A percentile compares a stretch with the other conserved stretches of the same genome.
These are phyloP conservation scores for Auricularia sp. DNA, from an alignment of 768 basidiomycete species.

Conservation along the genomic window DNA sequence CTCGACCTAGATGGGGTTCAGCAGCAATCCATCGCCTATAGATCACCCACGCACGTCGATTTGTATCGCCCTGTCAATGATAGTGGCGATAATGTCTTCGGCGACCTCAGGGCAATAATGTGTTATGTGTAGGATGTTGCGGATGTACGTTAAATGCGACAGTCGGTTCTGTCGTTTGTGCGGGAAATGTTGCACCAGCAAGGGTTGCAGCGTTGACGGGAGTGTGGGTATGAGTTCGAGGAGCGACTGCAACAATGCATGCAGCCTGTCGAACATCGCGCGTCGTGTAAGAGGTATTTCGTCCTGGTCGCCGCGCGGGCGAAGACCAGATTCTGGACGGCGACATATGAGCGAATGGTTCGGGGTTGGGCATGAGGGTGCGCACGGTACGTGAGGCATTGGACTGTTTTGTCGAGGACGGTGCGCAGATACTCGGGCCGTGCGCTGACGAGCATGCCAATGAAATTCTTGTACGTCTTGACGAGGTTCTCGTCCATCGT, in stretches of 20 bases:
- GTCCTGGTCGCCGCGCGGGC: conserved; percentile 41
- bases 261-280: conserved; percentile 75
- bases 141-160: conserved; percentile 79
- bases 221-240: conserved; percentile 86
- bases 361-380: conserved; percentile 10
- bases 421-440: conserved; percentile 83
- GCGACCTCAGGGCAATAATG: conserved; percentile 82
- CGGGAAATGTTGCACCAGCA: conserved; percentile 79
- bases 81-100: conserved; percentile 74
- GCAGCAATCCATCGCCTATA: not conserved
- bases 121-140: conserved; percentile 73
- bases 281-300: conserved; percentile 65
- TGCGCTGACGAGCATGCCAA: conserved; percentile 85
- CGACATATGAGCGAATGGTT: not conserved
- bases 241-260: conserved; percentile 78
- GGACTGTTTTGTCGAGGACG: conserved; percentile 70
- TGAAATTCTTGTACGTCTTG: conserved; percentile 78
- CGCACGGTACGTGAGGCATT: conserved; percentile 85
- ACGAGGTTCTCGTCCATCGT: conserved; percentile 80
- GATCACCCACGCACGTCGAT: conserved; percentile 64
- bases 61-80: conserved; percentile 89
- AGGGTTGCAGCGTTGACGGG: conserved; percentile 74
- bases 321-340: conserved; percentile 56
- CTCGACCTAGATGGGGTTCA: conserved; percentile 56
- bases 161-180: conserved; percentile 81